These are phyloP conservation scores for Lepidium africanum DNA, from an alignment of 345 rosid species.

Conservation along the genomic window DNA sequence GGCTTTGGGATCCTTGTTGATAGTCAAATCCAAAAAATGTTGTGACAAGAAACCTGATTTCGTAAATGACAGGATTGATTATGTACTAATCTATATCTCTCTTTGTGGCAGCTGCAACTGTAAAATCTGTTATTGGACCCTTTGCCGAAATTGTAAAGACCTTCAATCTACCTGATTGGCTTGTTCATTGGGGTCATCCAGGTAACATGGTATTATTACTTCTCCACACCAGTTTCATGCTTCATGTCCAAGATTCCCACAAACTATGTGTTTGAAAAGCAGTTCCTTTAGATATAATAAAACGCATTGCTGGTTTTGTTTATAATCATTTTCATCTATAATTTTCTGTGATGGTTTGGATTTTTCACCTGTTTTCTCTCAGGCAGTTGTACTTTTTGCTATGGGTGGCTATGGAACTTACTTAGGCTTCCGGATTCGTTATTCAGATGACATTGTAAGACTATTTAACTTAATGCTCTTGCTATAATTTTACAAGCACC, in stretches of 20 bases:
- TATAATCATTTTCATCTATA: background rate
- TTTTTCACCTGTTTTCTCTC: background rate
- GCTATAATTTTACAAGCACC: background rate
- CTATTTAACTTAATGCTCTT: background rate
- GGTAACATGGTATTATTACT: slow-evolving; percentile 68
- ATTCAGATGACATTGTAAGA: slow-evolving; percentile 70
- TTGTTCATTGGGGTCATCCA: slow-evolving; percentile 95
- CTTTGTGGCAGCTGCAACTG: slow-evolving; percentile 52
- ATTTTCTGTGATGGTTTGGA: background rate
- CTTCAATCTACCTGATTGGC: slow-evolving; percentile 76
- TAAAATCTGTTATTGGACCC: slow-evolving; percentile 62
- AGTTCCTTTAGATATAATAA: background rate
- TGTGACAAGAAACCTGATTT: background rate
- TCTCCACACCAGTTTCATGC: background rate
- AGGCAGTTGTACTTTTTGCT: slow-evolving; percentile 96
- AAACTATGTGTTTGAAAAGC: background rate
- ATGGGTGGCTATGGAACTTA: slow-evolving; percentile 98
- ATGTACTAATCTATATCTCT: background rate
- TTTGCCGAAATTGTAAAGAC: slow-evolving; percentile 76
- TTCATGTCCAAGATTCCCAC: background rate
- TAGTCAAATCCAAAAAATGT: background rate
- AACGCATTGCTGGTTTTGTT: background rate
- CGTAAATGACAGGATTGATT: background rate
- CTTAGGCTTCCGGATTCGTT: slow-evolving; percentile 74
- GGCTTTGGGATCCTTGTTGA: background rate